Base-by-base conservation (phyloP, 257 asterid genomes). In the Nicotiana knightiana region DNA sequence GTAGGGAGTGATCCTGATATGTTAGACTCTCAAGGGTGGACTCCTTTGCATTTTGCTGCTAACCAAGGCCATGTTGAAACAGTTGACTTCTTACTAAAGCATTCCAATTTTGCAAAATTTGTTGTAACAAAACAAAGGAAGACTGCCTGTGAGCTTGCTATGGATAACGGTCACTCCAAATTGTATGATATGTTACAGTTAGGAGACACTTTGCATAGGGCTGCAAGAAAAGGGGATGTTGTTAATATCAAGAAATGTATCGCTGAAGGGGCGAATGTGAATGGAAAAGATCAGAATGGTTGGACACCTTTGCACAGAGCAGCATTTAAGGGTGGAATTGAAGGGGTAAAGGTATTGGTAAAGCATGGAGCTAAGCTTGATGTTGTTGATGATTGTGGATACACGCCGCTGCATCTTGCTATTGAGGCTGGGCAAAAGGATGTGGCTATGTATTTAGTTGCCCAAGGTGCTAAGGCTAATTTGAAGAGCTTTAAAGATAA, bases 221-320 rank as follows among this genome's bases (percentile, higher is more conserved):
- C 93, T 0, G 97, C 98, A 2, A 67, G 90, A 18, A 46, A 76
- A 4, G 89, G 86, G 17, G 97, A 91, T 43, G 87, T 86, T 43
- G 88, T 86, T 65, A 28, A 84, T 9, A 87, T 92, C 65, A 88
- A 85, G 86, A 87, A 85, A 12, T 89, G 90, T 10, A n/a, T 94
- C 46, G 89, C 86, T 1, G 87, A 87, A 35, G 97, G 97, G 48
- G 93, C 93, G 3, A 84, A 87, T 35, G 92, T 89, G 43, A 87
- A 92, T 11, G 92, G 91, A 1, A 79, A 67, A 51, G 98, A 94
- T 83, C 97, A 93, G 66, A 93, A 93, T 46, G 98, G 97, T 2
- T 94, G 97, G 98, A 90, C 89, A 0, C 90, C 97, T 16, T 75
- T 94, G 87, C 97, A 94, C n/a, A 86, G 94, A 54, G 96, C 97